Base-by-base conservation (phyloP, 768 basidiomycete species). In the Naganishia onofrii region DNA sequence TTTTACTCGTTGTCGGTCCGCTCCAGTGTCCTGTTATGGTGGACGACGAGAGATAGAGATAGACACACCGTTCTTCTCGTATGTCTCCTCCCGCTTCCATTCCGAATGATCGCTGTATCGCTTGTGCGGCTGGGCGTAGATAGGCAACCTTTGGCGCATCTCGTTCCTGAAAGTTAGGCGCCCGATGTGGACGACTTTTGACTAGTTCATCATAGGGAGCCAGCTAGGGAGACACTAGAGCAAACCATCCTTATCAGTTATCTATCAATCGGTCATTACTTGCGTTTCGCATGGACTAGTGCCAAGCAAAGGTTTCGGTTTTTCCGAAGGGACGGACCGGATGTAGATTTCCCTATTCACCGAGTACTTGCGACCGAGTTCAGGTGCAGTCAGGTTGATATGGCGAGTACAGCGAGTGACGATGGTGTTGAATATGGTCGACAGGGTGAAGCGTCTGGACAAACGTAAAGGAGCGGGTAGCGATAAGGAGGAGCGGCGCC, bases 241-340 rank as follows among this genome's bases (percentile, higher is more conserved):
- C 36, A 36, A 12, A 36, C 7, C 10, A 53, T 53, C 52, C 52
- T 23, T 53, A 53, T 53, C 57, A 36, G 34, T 36, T 36, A n/a
- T n/a, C n/a, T 58, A n/a, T 21, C 57, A 4, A 38, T 58, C 34
- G 1, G 38, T 36, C 21, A 26, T 29, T 13, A 1, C 55, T 56
- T 29, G 8, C 19, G 55, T 32, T 26, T 19, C 19, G 31, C 28
- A 32, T 56, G 55, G 55, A 26, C 7, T 2, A 42, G 34, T 56
- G 55, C 55, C 55, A 56, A 56, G 55, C 55, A 26, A 56, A 56
- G 19, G 23, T 26, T 19, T 29, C 31, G 55, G 55, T 56, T 32
- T 56, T 19, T 56, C 55, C 55, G 55, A 56, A 31, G 32, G 42
- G 13, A 17, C 42, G 42, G 42, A 10, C 42, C 42, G 42, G 42